Base-by-base conservation (phyloP, 106 monocot genomes). In the Posidonia australis region DNA sequence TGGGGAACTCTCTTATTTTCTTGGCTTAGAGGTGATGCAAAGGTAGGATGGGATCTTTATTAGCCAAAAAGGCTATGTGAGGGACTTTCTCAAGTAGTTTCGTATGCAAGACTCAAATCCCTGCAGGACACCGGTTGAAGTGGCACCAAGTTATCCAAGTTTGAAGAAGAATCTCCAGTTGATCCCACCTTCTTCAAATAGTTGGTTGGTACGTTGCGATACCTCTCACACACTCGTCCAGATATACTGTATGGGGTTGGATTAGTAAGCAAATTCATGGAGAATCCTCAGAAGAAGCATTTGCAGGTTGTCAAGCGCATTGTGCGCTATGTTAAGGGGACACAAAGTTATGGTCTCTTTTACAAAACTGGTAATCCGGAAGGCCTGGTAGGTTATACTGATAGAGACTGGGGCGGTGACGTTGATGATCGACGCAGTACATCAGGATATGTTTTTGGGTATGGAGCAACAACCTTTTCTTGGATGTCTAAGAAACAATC, bases 1-100 rank as follows among this genome's bases (percentile, higher is more conserved):
- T 17, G 43, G 69, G 23, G 14, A 5, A 9, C 19, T 69, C 32
- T 22, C 32, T 41, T 56, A 45, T 19, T 69, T 43, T 42, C 56
- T 69, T 54, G 68, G 55, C 5, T 41, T 58, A 13, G 25, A 69
- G 4, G 41, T 69, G 10, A 56, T 27, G 32, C 68, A 58, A 17
- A 13, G 22, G 9, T 31, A 18, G 0, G 57, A 57, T 23, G 44
- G 26, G 1, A 69, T 69, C 7, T 43, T 36, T 11, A 41, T 43
- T 1, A 21, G 5, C 5, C 68, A 69, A 10, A 28, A 16, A 32
- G 43, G 10, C 1, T 58, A 69, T 57, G 13, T 44, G 23, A 0
- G 21, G 0, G 13, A 44, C 5, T 26, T 69, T 13, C 26, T 69
- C 22, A 3, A 44, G 22, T 41, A 1, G 21, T 56, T 56, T 13